Percentiles rank a stretch among this genome's conserved stretches.
These are phyloP conservation scores for Berberis thunbergii DNA, from an alignment of 164 flowering plant species.

Conservation along the genomic window DNA sequence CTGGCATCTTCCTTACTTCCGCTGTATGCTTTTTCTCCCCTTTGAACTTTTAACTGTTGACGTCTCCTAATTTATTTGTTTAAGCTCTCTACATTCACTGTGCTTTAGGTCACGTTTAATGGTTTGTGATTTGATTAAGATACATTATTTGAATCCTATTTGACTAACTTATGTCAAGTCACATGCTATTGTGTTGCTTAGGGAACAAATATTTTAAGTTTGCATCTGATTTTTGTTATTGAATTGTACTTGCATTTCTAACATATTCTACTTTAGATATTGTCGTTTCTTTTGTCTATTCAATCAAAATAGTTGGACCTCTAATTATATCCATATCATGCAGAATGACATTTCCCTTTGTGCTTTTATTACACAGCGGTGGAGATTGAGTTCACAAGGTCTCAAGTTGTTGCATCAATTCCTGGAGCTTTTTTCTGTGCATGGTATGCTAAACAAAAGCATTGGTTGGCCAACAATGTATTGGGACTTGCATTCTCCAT, in stretches of 20 bases:
- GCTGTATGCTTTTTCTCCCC: conserved; percentile 34
- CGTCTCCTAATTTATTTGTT: too few relatives aligned
- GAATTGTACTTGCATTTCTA: too few relatives aligned
- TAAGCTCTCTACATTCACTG: too few relatives aligned
- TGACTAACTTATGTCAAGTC: too few relatives aligned
- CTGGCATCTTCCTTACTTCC: conserved; percentile 80
- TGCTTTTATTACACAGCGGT: conserved; percentile 58
- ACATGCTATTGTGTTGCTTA: too few relatives aligned
- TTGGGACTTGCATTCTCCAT: conserved; percentile 92
- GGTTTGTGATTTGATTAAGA: too few relatives aligned
- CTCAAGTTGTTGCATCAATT: conserved; percentile 83
- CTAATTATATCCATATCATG: conserved; percentile 19
- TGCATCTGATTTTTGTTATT: too few relatives aligned
- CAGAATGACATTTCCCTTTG: conserved; percentile 30
- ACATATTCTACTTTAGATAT: too few relatives aligned
- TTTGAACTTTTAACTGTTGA: not conserved
- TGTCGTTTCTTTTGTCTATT: not conserved
- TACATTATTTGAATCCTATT: too few relatives aligned
- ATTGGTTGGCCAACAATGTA: conserved; percentile 93
- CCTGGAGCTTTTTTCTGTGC: conserved; percentile 95
- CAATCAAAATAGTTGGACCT: conserved; percentile 9
- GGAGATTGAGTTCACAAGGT: conserved; percentile 87
- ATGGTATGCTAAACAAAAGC: conserved; percentile 93
- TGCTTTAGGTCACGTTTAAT: too few relatives aligned
- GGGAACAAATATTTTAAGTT: too few relatives aligned